These are phyloP conservation scores for Kodamaea hsintzibuensis DNA, from an alignment of 805 yeast species.

Conservation along the genomic window DNA sequence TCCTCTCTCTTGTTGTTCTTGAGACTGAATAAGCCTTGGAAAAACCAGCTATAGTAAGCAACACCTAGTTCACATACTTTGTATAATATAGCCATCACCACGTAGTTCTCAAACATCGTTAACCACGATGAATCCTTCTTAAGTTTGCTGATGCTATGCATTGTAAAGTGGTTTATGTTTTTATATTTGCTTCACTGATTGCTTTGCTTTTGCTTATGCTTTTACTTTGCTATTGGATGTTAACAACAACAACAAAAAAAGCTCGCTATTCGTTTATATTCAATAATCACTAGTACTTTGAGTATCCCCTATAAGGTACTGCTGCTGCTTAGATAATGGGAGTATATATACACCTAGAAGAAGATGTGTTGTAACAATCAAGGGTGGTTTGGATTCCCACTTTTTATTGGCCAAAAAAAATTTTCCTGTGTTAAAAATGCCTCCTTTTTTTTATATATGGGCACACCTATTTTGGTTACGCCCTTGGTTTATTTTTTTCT, in stretches of 20 bases:
- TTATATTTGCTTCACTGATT: background rate
- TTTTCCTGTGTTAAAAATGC: conserved; percentile 3
- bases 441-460: conserved; percentile 3
- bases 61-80: conserved; percentile 11
- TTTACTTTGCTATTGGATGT: too few species aligned
- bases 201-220: background rate
- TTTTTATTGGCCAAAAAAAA: conserved; percentile 6
- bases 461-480: background rate
- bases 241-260: too few species aligned
- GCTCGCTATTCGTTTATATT: background rate
- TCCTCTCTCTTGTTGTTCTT: background rate
- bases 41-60: conserved; percentile 7
- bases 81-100: conserved; percentile 10
- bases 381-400: background rate
- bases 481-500: background rate
- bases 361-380: background rate
- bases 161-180: background rate
- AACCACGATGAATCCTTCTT: conserved; percentile 2
- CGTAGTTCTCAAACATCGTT: conserved; percentile 9
- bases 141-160: conserved; percentile 6
- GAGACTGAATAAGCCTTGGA: background rate
- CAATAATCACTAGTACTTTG: background rate
- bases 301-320: background rate
- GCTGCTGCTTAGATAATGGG: background rate
- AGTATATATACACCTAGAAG: conserved; percentile 2